A percentile compares a stretch with the other conserved stretches of the same genome.
phyloP scores from a whole-genome alignment of 2,329 filamentous ascomycete genomes.

The Pseudogymnoascus sp. region DNA sequence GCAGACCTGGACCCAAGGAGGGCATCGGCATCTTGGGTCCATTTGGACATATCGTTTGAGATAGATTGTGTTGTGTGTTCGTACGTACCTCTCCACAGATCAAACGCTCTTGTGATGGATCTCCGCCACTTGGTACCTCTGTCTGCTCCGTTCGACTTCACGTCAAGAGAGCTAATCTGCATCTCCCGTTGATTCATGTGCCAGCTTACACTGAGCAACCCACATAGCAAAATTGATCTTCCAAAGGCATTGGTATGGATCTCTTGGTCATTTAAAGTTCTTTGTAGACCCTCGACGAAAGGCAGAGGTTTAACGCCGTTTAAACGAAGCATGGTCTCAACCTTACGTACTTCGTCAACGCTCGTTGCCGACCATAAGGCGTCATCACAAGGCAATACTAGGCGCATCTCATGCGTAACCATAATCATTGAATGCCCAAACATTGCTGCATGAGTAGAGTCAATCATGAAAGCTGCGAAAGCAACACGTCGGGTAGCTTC shows the following conservation, averaged over 20 bases:
- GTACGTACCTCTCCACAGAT: conserved; percentile 82
- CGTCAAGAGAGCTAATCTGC: conserved; percentile 79
- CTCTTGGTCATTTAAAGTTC: conserved; percentile 75
- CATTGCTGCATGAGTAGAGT: conserved; percentile 95
- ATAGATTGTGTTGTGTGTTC: conserved; percentile 46
- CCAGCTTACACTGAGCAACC: conserved; percentile 88
- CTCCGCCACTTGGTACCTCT: conserved; percentile 87
- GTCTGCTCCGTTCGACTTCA: conserved; percentile 67
- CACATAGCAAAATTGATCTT: conserved; percentile 88
- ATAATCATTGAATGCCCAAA: conserved; percentile 96
- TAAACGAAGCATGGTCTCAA: conserved; percentile 72
- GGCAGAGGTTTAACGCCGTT: conserved; percentile 78
- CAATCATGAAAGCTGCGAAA: conserved; percentile 90
- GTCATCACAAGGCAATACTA: conserved; percentile 89
- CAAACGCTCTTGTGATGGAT: conserved; percentile 79
- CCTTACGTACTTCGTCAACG: conserved; percentile 75
- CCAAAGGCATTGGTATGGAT: conserved; percentile 92
- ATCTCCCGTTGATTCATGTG: conserved; percentile 96
- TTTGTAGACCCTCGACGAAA: conserved; percentile 86
- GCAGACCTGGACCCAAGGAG: conserved; percentile 86
- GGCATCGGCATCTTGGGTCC: conserved; percentile 57
- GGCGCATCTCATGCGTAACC: conserved; percentile 90
- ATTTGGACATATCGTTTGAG: conserved; percentile 47
- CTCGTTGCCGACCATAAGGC: conserved; percentile 86
- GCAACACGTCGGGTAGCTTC: conserved; percentile 85